These are phyloP conservation scores for Gentiana macrophylla DNA, from an alignment of 257 asterid genomes.

Conservation along the genomic window DNA sequence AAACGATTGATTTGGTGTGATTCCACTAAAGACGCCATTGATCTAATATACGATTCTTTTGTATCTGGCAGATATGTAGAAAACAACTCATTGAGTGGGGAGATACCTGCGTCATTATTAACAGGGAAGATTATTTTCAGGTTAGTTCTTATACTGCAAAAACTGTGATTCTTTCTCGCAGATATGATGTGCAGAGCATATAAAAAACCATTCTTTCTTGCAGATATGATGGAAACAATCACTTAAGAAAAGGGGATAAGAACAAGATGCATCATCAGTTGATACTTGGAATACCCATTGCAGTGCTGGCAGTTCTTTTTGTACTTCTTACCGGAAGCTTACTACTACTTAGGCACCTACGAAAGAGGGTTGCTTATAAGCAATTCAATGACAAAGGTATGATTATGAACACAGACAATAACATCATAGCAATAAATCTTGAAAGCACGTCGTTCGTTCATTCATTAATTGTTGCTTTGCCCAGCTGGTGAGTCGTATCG, in stretches of 20 bases:
- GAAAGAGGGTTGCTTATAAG: constrained; percentile 27
- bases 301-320: constrained; percentile 45
- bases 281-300: constrained; percentile 45
- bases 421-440: background rate
- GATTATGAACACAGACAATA: constrained; percentile 9
- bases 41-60: constrained; percentile 5
- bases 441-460: background rate
- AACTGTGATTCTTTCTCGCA: background rate
- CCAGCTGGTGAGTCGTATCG: constrained; percentile 51
- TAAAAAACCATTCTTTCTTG: constrained; percentile 8
- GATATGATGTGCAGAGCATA: constrained; percentile 26
- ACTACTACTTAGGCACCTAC: constrained; percentile 33
- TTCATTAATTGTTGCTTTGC: constrained; percentile 1
- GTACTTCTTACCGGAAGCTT: constrained; percentile 45
- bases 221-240: constrained; percentile 77
- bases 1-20: too few species aligned
- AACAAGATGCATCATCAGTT: constrained; percentile 30
- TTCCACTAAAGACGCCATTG: background rate
- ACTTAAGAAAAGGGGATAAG: constrained; percentile 31
- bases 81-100: constrained; percentile 78
- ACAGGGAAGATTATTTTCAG: constrained; percentile 58
- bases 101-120: constrained; percentile 55
- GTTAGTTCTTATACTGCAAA: constrained; percentile 29
- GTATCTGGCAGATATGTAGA: constrained; percentile 49
- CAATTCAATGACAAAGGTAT: constrained; percentile 38